Evolutionary conservation across 2,329 filamentous ascomycete genomes (phyloP).

Genomic region (Pezicula carpinea): DNA sequence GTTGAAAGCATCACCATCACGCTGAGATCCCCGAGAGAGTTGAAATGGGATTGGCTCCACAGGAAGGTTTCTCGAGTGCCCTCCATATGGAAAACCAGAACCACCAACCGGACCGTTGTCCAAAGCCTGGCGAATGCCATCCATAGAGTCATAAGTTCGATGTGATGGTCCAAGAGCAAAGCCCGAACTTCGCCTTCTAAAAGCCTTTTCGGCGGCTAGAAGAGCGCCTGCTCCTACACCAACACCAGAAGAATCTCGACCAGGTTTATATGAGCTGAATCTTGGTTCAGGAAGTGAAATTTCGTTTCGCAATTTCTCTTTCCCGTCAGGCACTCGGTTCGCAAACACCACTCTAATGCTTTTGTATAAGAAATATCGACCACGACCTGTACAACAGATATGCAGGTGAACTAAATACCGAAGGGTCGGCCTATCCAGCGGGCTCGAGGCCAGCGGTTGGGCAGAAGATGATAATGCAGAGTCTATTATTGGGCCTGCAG

Average conservation of each 20-base stretch:
- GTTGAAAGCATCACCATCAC: conserved; percentile 5
- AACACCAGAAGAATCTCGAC: conserved; percentile 21
- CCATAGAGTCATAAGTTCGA: conserved; percentile 21
- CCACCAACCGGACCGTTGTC: conserved; percentile 18
- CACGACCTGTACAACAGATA: conserved; percentile 81
- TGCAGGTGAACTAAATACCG: conserved; percentile 90
- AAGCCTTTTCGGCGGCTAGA: conserved; percentile 55
- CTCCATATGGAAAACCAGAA: conserved; percentile 19
- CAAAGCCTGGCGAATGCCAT: conserved; percentile 22
- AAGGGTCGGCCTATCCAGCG: conserved; percentile 64
- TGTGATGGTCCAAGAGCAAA: conserved; percentile 29
- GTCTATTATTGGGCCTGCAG: conserved; percentile 78
- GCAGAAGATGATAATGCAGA: conserved; percentile 19
- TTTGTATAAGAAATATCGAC: conserved; percentile 86
- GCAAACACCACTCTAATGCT: conserved; percentile 93
- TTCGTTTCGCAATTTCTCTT: conserved; percentile 87
- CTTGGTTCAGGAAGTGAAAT: conserved; percentile 83
- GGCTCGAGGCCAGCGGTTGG: conserved; percentile 30
- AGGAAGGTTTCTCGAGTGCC: conserved; percentile 22
- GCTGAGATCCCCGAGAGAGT: conserved; percentile 25
- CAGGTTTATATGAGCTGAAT: conserved; percentile 75
- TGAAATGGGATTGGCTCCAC: conserved; percentile 50
- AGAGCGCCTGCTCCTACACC: conserved; percentile 38
- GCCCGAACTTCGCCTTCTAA: conserved; percentile 52
- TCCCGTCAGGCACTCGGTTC: conserved; percentile 91